Evolutionary conservation across 75 land plant genomes (phyloP).

Genomic region (Selaginella tamariscina): DNA sequence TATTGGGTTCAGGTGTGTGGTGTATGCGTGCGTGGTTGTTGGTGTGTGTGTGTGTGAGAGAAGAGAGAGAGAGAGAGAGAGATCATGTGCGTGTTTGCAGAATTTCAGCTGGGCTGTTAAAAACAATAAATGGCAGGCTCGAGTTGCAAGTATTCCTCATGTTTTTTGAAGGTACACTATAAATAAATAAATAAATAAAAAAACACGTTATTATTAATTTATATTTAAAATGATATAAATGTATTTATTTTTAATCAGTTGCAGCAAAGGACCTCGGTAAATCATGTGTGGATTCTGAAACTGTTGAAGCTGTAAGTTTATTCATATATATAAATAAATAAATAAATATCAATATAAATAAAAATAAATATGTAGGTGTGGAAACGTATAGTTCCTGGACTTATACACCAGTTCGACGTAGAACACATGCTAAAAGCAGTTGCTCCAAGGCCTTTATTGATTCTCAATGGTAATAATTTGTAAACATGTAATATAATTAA

Average conservation of each 20-base stretch:
- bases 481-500: not conserved
- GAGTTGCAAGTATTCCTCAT: slow-evolving; percentile 2
- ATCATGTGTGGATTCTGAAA: not conserved
- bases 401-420: not conserved
- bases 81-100: not conserved
- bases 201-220: not conserved
- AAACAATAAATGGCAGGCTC: slow-evolving; percentile 8
- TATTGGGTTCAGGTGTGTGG: slow-evolving; percentile 7
- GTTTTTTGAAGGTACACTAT: slow-evolving; percentile 5
- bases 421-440: not conserved
- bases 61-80: no score
- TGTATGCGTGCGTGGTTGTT: no score
- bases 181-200: not conserved
- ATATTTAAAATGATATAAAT: not conserved
- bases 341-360: not conserved
- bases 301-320: not conserved
- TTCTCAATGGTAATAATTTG: not conserved
- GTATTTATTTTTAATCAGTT: not conserved
- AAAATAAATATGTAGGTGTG: not conserved
- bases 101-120: not conserved
- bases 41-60: no score
- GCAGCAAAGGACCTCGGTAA: slow-evolving; percentile 8
- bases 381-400: slow-evolving; percentile 5
- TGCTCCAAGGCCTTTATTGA: not conserved
- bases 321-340: not conserved